Base-by-base conservation (phyloP, 176 grass and related monocot genomes). In the Areca catechu region DNA sequence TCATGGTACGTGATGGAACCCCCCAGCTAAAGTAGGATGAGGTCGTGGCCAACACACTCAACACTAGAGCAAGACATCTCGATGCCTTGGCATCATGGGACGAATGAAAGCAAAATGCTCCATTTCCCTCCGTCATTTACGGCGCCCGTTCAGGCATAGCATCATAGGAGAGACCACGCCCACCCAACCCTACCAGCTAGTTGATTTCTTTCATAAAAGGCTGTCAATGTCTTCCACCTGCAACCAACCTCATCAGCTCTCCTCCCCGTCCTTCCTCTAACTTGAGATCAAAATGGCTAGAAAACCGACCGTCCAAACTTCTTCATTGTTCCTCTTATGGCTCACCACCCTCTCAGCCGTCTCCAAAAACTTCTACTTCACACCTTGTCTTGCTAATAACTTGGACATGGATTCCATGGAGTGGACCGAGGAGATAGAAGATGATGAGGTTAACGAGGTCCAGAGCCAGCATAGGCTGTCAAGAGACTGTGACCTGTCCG, bases 381-480 rank as follows among this genome's bases (percentile, higher is more conserved):
- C 19, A 20, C 64, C 54, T 54, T 79, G 29, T 53, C 29, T 59
- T 1, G 61, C 50, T 22, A 52, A n/a, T n/a, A n/a, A 37, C 4
- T n/a, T 49, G 6, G 55, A 66, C 69, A 65, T 55, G 29, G 20
- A 55, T 6, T 25, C 29, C 19, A 58, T 67, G 48, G 66, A 62
- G 63, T 79, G 69, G 67, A 27, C 20, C 15, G 58, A 51, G 24
- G 7, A 65, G 56, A 71, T 58, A 20, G 66, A 65, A 47, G 75
- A 65, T 12, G 34, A 43, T 54, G 67, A 57, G 15, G 18, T 65
- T 22, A 24, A 47, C 7, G 69, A 64, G 19, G 54, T 68, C 17
- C 58, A 78, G 23, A 71, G 5, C 25, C 66, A 57, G 3, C 59
- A 51, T 6, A 50, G 50, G 20, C 12, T 60, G 37, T 53, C 62